Conservation (phyloP, 768 basidiomycete genomes). For the Tricholoma saponaceum region DNA sequence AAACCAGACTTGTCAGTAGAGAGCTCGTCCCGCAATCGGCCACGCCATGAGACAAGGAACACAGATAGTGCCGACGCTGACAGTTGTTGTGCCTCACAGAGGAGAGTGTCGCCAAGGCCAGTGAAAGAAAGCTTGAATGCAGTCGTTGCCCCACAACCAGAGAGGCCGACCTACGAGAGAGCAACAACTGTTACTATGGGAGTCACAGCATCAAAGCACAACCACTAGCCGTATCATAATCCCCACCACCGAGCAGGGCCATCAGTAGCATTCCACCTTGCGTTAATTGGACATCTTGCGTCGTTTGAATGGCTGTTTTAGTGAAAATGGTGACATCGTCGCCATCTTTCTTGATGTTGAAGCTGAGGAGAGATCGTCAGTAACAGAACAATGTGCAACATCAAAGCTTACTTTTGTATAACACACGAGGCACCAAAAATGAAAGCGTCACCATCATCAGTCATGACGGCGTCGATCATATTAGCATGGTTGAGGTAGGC, state of each 20-base stretch:
- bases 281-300: constrained; percentile 1
- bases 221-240: constrained; percentile 54
- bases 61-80: neutral
- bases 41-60: constrained; percentile 7
- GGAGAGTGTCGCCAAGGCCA: constrained; percentile 53
- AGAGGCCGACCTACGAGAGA: constrained; percentile 20
- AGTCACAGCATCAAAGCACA: constrained; percentile 7
- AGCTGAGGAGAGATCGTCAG: neutral
- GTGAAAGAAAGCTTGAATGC: constrained; percentile 54
- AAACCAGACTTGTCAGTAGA: constrained; percentile 5
- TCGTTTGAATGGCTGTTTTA: neutral
- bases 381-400: constrained; percentile 25
- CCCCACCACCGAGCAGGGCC: constrained; percentile 60
- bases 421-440: constrained; percentile 41
- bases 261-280: constrained; percentile 51
- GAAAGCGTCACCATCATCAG: constrained; percentile 45
- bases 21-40: constrained; percentile 6
- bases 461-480: constrained; percentile 41
- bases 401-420: constrained; percentile 10
- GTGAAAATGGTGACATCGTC: constrained; percentile 1
- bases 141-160: constrained; percentile 46
- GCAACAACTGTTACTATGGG: neutral
- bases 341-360: neutral
- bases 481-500: constrained; percentile 34
- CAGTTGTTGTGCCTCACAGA: constrained; percentile 3